These are phyloP conservation scores for Salvia hispanica DNA, from an alignment of 257 asterid species.

Conservation along the genomic window DNA sequence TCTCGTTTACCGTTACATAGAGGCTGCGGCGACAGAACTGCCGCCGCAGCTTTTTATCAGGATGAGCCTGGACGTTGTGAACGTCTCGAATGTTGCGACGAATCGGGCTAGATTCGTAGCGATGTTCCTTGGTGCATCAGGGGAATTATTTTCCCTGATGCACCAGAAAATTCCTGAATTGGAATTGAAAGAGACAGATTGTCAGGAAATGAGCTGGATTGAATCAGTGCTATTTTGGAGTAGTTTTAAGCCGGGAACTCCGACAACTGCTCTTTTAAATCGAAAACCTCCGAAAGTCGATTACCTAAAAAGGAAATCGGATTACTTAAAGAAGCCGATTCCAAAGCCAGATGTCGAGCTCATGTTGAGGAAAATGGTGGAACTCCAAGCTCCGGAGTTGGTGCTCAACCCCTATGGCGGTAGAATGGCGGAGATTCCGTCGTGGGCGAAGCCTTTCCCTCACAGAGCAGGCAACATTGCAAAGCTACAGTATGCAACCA, in stretches of 20 bases:
- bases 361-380: conserved; percentile 48
- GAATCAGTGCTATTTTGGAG: conserved; percentile 53
- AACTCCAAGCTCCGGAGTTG: conserved; percentile 33
- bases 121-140: conserved; percentile 48
- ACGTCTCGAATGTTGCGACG: conserved; percentile 22
- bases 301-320: conserved; percentile 52
- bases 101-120: conserved; percentile 37
- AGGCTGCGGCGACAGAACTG: conserved; percentile 25
- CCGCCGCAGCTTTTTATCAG: conserved; percentile 43
- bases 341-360: conserved; percentile 41
- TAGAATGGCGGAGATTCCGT: conserved; percentile 39
- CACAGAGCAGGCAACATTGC: conserved; percentile 43
- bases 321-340: conserved; percentile 45
- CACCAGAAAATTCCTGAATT: conserved; percentile 41
- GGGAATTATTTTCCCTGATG: conserved; percentile 35
- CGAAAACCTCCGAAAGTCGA: conserved; percentile 33
- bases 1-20: conserved; percentile 35
- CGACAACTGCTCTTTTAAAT: conserved; percentile 34
- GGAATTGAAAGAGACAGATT: conserved; percentile 36
- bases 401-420: conserved; percentile 46
- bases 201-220: conserved; percentile 52
- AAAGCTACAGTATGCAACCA: conserved; percentile 41
- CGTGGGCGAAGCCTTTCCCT: conserved; percentile 43
- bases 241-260: conserved; percentile 36
- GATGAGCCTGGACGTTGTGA: conserved; percentile 29